phyloP scores from a whole-genome alignment of 768 basidiomycete species.

The Hericium alpestre region DNA sequence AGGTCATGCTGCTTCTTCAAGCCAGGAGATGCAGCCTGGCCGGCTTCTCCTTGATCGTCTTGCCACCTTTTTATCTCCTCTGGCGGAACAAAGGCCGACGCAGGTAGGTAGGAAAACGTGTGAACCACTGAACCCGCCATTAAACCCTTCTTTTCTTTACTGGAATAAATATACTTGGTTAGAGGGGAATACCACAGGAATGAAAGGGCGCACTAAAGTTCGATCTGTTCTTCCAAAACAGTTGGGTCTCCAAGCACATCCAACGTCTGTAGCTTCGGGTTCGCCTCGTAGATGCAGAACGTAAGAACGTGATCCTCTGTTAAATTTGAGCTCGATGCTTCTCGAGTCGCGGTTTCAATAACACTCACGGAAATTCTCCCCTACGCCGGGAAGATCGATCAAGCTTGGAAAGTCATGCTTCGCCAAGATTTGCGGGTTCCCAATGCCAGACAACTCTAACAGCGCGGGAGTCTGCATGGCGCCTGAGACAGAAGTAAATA shows the following conservation, averaged over 20 bases:
- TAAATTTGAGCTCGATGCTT: too few species aligned
- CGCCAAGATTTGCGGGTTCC: slow-evolving; percentile 14
- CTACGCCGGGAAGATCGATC: slow-evolving; percentile 25
- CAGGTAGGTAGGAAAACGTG: neutral
- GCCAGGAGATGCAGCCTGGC: neutral
- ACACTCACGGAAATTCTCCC: slow-evolving; percentile 28
- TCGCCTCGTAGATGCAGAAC: slow-evolving; percentile 8
- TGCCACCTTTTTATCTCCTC: neutral
- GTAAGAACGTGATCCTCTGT: slow-evolving; percentile 12
- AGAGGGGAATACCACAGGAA: neutral
- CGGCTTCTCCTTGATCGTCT: neutral
- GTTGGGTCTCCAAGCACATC: slow-evolving; percentile 10
- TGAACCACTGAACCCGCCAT: neutral
- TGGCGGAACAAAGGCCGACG: neutral
- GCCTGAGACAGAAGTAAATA: neutral
- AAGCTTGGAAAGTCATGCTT: slow-evolving; percentile 18
- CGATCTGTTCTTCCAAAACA: slow-evolving; percentile 5
- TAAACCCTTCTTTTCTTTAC: neutral
- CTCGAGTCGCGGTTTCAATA: neutral
- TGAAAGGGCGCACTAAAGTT: slow-evolving; percentile 8
- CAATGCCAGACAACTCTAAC: slow-evolving; percentile 15
- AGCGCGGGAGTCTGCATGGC: neutral
- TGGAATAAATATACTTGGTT: neutral
- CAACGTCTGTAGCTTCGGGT: slow-evolving; percentile 10
- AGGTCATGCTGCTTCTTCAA: neutral